Conservation (phyloP, 2,329 filamentous ascomycete species). For the Trichoderma sp. region DNA sequence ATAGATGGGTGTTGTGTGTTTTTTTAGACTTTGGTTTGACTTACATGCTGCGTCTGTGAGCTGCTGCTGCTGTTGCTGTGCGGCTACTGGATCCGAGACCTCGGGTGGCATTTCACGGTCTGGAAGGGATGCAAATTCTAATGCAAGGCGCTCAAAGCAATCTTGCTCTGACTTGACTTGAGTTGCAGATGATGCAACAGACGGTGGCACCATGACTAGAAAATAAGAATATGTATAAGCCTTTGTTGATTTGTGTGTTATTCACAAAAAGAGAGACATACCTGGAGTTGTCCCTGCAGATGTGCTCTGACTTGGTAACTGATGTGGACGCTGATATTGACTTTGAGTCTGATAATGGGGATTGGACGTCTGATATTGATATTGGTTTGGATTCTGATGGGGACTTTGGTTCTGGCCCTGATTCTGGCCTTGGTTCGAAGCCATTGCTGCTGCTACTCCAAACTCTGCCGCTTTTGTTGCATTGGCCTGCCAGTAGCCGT, state of each 20-base stretch:
- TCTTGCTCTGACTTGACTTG: constrained; percentile 28
- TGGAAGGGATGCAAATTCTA: constrained; percentile 28
- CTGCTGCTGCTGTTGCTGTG: neutral
- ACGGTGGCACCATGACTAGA: neutral
- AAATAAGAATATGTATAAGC: neutral
- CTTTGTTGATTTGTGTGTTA: neutral
- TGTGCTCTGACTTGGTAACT: neutral
- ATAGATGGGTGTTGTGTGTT: neutral
- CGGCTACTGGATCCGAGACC: neutral
- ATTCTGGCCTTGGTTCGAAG: neutral
- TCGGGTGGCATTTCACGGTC: constrained; percentile 26
- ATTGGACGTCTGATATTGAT: neutral
- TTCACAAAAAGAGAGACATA: neutral
- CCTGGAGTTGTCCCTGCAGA: neutral
- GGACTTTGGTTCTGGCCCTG: neutral
- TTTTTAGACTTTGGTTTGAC: neutral
- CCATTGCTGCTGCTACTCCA: neutral
- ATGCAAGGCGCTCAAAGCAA: constrained; percentile 25
- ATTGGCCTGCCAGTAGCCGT: neutral
- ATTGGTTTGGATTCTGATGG: neutral
- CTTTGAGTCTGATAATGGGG: neutral
- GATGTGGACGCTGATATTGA: neutral
- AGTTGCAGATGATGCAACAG: neutral
- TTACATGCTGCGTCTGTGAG: neutral
- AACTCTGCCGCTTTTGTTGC: neutral